phyloP scores from a whole-genome alignment of 257 asterid genomes.

The Parsonsia alboflavescens region DNA sequence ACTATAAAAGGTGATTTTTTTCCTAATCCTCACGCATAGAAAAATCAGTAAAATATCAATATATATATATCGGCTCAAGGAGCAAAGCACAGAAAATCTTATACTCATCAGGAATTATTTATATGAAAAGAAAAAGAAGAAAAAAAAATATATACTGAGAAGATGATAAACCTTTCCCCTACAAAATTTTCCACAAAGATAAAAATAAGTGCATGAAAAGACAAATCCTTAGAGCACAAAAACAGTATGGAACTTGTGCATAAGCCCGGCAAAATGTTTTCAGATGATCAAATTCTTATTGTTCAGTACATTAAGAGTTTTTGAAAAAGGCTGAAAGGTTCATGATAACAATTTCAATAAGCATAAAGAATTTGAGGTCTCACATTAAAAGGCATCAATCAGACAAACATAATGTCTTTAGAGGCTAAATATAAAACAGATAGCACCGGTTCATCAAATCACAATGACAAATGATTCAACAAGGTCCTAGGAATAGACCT shows the following conservation, averaged over 20 bases:
- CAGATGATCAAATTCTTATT: not conserved
- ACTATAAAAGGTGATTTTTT: too few species aligned
- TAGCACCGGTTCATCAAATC: not conserved
- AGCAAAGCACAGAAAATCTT: not conserved
- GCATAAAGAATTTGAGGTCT: not conserved
- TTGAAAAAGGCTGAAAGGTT: not conserved
- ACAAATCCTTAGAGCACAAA: not conserved
- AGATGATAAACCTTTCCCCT: not conserved
- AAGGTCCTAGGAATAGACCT: not conserved
- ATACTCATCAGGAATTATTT: not conserved
- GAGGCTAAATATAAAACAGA: not conserved
- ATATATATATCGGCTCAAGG: not conserved
- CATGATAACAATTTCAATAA: not conserved
- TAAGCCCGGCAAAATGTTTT: not conserved
- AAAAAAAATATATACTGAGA: too few species aligned
- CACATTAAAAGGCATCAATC: not conserved
- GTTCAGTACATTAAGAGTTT: not conserved
- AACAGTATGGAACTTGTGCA: not conserved
- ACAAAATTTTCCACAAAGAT: not conserved
- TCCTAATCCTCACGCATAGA: not conserved
- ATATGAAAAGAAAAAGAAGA: too few species aligned
- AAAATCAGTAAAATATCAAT: too few species aligned
- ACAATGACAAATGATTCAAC: not conserved
- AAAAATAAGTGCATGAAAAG: not conserved
- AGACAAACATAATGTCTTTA: not conserved